Evolutionary conservation across 2,329 filamentous ascomycete species (phyloP), one percentile per base, ranked within the genome.

Genomic region (Lasiodiplodia citricola): DNA sequence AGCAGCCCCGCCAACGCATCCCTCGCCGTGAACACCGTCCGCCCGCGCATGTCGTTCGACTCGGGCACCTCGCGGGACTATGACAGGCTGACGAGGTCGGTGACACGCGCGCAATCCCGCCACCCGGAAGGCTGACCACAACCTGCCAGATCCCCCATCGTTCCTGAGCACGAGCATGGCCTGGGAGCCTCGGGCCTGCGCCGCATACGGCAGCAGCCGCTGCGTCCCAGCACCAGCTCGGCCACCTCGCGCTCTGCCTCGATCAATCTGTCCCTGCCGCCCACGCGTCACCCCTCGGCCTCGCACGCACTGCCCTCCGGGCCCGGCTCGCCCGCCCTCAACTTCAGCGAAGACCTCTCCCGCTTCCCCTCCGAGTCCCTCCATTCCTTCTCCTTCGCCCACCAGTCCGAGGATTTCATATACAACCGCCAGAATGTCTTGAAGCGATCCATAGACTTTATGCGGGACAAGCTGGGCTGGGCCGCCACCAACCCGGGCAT

Each of bases 301-400:
- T 50, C 60, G 10, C 81, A 85, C 60, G 84, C 86, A 18, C 77
- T 89, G 31, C 83, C 87, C 10, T 84, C 89, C n/a, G 90, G 86
- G 6, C 90, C 91, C 28, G 84, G 86, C 23, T 94, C 93, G 25
- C 93, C 93, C 28, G 88, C 83, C n/a, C 75, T 92, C 52, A 83
- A 88, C 70, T 93, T 94, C 76, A 87, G 89, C 75, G 96, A 98
- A 83, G 96, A 99, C 77, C 87, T 99, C 56, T 91, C 90, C 56
- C 91, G 94, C 63, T 99, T 99, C 78, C 95, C 96, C 1, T 93
- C 93, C 74, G 96, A 99, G 78, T 99, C 96, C 6, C 84, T 99
- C 57, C 96, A 99, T 80, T 99, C 96, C 1, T 99, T 99, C 82
- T 98, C 95, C 14, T 99, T 99, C 80, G 93, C 96, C 51, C 93